Percentiles rank a stretch among this genome's conserved stretches.
These are phyloP conservation scores for Capsella rubella DNA, from an alignment of 441 rosid genomes.

Conservation along the genomic window DNA sequence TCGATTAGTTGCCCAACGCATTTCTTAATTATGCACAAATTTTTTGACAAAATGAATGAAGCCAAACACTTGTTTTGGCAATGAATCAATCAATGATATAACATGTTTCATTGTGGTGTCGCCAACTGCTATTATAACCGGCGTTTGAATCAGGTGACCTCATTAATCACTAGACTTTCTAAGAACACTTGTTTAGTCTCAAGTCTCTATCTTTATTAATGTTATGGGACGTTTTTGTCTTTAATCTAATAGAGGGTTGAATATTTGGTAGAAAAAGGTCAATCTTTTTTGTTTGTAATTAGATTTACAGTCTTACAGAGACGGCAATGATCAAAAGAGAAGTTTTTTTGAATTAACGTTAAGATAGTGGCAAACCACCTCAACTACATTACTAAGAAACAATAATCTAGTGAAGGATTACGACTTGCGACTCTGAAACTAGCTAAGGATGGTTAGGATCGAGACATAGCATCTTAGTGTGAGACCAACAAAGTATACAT, in stretches of 20 bases:
- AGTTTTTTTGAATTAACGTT: no score
- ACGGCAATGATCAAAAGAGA: no score
- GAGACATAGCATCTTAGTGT: no score
- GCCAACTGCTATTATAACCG: not conserved
- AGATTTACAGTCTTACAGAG: no score
- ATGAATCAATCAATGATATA: not conserved
- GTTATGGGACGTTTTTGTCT: no score
- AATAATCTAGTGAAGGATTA: not conserved
- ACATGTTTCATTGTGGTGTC: not conserved
- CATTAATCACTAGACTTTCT: not conserved
- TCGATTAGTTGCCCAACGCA: constrained; percentile 3
- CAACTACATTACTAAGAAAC: not conserved
- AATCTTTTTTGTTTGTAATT: no score
- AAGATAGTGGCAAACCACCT: no score
- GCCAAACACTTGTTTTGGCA: not conserved
- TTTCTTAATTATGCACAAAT: not conserved
- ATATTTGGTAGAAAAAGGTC: no score
- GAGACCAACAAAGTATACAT: not conserved
- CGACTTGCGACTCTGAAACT: no score
- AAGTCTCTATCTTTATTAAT: no score
- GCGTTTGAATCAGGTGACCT: not conserved
- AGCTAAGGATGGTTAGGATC: no score
- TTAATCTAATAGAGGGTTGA: no score
- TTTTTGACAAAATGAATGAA: not conserved
- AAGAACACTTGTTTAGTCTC: not conserved